phyloP scores from a whole-genome alignment of 305 asterid genomes.

The Fraxinus platypoda region DNA sequence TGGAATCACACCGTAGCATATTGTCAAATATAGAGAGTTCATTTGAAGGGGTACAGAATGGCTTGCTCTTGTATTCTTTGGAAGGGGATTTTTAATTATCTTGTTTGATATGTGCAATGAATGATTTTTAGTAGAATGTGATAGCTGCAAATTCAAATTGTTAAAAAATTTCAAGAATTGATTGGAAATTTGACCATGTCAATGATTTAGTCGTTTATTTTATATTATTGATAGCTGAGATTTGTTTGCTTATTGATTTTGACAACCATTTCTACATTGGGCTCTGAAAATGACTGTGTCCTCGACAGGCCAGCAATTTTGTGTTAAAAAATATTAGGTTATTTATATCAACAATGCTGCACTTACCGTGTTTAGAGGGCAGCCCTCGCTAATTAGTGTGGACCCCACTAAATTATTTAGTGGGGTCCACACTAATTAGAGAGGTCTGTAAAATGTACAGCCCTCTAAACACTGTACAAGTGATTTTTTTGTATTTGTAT shows the following conservation, averaged over 20 bases:
- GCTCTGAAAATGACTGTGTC: background rate
- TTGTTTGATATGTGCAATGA: conserved; percentile 38
- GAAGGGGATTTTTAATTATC: conserved; percentile 31
- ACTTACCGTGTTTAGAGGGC: too few species aligned
- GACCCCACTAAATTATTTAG: too few species aligned
- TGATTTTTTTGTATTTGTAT: too few species aligned
- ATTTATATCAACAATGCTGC: too few species aligned
- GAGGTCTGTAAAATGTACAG: too few species aligned
- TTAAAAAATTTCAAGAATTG: conserved; percentile 29
- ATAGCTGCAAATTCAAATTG: conserved; percentile 30
- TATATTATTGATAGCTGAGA: background rate
- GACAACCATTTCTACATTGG: background rate
- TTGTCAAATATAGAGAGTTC: conserved; percentile 1
- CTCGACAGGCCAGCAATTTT: background rate
- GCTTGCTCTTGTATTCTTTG: conserved; percentile 33
- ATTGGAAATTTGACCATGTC: conserved; percentile 28
- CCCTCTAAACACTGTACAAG: too few species aligned
- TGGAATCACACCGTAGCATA: conserved; percentile 53
- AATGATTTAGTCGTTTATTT: conserved; percentile 8
- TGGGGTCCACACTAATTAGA: too few species aligned
- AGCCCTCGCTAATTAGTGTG: too few species aligned
- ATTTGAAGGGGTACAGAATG: conserved; percentile 21
- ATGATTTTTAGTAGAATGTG: conserved; percentile 31
- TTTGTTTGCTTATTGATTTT: background rate
- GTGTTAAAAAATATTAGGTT: background rate